Conservation (phyloP, 2,329 filamentous ascomycete genomes). For the Plenodomus biglobosus region DNA sequence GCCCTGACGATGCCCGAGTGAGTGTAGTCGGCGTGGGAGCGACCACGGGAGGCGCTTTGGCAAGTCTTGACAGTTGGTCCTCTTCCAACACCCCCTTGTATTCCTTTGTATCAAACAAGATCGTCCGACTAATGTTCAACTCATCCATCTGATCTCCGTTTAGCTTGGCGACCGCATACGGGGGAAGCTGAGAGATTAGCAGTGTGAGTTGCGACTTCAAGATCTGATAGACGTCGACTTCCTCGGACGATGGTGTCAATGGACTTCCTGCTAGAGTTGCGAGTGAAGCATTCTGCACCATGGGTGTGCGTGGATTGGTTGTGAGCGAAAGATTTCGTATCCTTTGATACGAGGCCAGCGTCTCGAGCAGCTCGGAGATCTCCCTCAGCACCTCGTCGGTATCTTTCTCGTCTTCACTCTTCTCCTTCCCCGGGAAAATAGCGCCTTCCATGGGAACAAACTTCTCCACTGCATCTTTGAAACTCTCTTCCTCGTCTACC, state of each 20-base stretch:
- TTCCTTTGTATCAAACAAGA: conserved; percentile 71
- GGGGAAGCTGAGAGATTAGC: conserved; percentile 74
- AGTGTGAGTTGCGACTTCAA: conserved; percentile 74
- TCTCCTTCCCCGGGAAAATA: conserved; percentile 26
- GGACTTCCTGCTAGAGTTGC: conserved; percentile 57
- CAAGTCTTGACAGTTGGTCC: conserved; percentile 60
- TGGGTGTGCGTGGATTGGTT: conserved; percentile 65
- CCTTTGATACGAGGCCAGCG: conserved; percentile 74
- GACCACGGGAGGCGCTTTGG: conserved; percentile 44
- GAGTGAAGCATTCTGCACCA: conserved; percentile 67
- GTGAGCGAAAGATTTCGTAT: conserved; percentile 73
- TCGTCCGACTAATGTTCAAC: conserved; percentile 76
- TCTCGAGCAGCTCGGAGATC: conserved; percentile 75
- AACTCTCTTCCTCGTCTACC: conserved; percentile 38
- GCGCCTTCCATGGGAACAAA: conserved; percentile 37
- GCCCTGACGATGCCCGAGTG: conserved; percentile 28
- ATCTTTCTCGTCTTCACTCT: conserved; percentile 59
- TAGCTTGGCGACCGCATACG: conserved; percentile 82
- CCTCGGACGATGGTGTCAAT: conserved; percentile 64
- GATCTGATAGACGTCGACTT: conserved; percentile 66
- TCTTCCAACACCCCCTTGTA: conserved; percentile 82
- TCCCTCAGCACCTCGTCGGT: conserved; percentile 70
- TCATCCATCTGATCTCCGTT: conserved; percentile 84
- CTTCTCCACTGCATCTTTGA: conserved; percentile 44
- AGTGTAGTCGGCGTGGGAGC: conserved; percentile 33